Evolutionary conservation across 2,329 filamentous ascomycete species (phyloP), one percentile per base, ranked within the genome.

Genomic region (Fusarium domesticum): DNA sequence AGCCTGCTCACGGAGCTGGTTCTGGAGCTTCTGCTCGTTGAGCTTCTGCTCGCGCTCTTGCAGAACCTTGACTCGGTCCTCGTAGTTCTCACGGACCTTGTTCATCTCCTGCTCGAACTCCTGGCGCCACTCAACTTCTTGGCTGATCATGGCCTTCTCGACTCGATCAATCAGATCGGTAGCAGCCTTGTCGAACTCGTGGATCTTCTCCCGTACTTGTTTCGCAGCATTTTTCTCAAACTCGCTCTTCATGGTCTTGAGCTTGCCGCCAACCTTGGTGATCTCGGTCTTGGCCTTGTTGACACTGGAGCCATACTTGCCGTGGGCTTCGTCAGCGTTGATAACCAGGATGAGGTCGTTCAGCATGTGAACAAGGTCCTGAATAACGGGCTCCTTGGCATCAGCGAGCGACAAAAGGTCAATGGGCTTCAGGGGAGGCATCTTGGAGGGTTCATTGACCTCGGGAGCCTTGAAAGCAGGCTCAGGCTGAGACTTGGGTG

Each of bases 271-370:
- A 42, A 97, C 84, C 66, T 84, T 85, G 63, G 77, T 71, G 39
- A 97, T 76, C 56, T 95, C 87, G 41, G 77, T 75, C 77, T 96
- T 97, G 51, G 92, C 91, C 74, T 93, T 91, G 57, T 78, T 74
- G 46, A 98, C 83, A 1, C 89, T 85, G 3, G 80, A 78, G 40
- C 81, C 83, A 70, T 93, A 96, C 67, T 86, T 89, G 56, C 78
- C 78, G 51, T 85, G 81, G 45, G 88, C 81, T 49, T 85, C 81
- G 65, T 96, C 92, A 45, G 87, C 87, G 67, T 96, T 96, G 65
- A 96, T 84, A 36, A 95, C 89, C 7, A 88, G 84, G 63, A 98
- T 96, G 59, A 98, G 85, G 67, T 95, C 89, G 71, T 98, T 98
- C 59, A 98, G 78, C 71, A 96, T 92, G 72, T 89, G 92, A 47